Conservation (phyloP, 2,329 filamentous ascomycete species). For the Sarocladium strictum region DNA sequence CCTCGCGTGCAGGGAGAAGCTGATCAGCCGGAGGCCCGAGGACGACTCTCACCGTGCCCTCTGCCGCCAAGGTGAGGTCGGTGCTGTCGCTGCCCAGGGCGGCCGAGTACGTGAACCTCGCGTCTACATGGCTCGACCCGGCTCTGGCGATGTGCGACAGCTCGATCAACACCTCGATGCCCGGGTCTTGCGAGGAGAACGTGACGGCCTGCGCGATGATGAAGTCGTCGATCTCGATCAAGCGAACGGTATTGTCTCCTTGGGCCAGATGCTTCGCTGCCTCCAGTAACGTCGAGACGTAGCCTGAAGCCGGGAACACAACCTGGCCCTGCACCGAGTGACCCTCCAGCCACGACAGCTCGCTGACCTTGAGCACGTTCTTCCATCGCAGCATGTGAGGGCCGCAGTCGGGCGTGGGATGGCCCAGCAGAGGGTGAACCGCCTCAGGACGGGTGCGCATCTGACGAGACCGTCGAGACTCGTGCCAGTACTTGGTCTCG, state of each 20-base stretch:
- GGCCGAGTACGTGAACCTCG: not conserved
- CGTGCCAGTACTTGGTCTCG: slow-evolving; percentile 45
- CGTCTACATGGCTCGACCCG: not conserved
- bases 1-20: not conserved
- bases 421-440: slow-evolving; percentile 45
- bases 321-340: slow-evolving; percentile 35
- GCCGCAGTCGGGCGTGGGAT: not conserved
- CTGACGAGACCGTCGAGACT: slow-evolving; percentile 38
- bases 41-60: not conserved
- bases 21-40: too few species aligned
- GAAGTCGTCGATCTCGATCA: slow-evolving; percentile 3
- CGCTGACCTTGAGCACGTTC: slow-evolving; percentile 39
- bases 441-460: slow-evolving; percentile 36
- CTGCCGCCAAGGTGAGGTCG: not conserved
- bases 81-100: not conserved
- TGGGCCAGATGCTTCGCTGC: slow-evolving; percentile 8
- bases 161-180: not conserved
- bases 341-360: slow-evolving; percentile 47
- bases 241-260: slow-evolving; percentile 5
- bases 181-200: not conserved
- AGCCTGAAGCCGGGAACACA: slow-evolving; percentile 11
- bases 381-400: slow-evolving; percentile 42
- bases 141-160: not conserved
- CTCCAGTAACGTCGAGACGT: slow-evolving; percentile 11
- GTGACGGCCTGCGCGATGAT: not conserved